Base-by-base conservation (phyloP, 257 asterid genomes). In the Solanum sitiens region DNA sequence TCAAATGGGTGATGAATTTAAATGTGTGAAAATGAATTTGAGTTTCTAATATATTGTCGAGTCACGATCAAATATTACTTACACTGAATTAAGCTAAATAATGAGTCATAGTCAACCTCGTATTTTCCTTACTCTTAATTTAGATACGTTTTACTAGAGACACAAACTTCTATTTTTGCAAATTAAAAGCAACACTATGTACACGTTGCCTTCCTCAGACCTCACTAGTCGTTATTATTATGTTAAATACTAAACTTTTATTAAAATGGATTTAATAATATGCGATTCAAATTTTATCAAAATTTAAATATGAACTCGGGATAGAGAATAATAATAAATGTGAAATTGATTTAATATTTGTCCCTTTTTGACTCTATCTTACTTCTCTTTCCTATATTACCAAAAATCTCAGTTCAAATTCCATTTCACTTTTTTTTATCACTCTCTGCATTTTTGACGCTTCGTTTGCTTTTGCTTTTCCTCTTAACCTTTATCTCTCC, bases 401-500 rank as follows among this genome's bases (percentile, higher is more conserved):
- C 53, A 75, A 16, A 35, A 72, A 2, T 45, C 61, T 25, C 3
- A 42, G n/a, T 45, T 27, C 25, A 27, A 45, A 77, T 25, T 44
- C 4, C 25, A 25, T 21, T 40, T n/a, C 63, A 44, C 83, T 75
- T n/a, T 33, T 71, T 72, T 37, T 74, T 74, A 13, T 74, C 42
- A 32, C 76, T 0, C 75, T 23, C 30, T 30, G 40, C 76, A 30
- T 71, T 71, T 71, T 71, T 71, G 39, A 39, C 53, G 77, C 53
- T 39, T 74, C 32, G 32, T 39, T 74, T 71, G 42, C 42, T 71
- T 70, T 70, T 18, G 40, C 37, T 70, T 68, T 70, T 68, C 23
- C 40, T 70, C 67, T 82, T 39, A 42, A 59, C 7, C 45, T 16
- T 72, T 72, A 50, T 83, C 86, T 83, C 72, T 83, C 73, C 45